Evolutionary conservation across 805 yeast species (phyloP).

Genomic region (Candida wancherniae): DNA sequence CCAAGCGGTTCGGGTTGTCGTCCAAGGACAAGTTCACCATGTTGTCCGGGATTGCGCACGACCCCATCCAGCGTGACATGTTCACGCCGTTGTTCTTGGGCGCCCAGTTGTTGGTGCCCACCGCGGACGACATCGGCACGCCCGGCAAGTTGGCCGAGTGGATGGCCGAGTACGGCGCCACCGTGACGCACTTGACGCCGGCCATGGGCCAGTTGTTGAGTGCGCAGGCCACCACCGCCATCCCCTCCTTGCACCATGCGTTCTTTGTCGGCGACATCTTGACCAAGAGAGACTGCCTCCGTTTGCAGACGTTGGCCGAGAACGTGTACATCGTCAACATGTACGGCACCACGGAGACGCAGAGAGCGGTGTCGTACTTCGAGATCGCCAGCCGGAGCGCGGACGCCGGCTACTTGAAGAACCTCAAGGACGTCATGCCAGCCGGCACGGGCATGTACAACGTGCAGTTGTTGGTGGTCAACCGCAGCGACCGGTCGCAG

Average conservation of each 20-base stretch:
- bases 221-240: slow-evolving; percentile 88
- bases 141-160: slow-evolving; percentile 97
- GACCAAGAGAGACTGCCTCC: slow-evolving; percentile 93
- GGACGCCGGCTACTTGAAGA: slow-evolving; percentile 70
- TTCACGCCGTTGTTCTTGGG: slow-evolving; percentile 96
- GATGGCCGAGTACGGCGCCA: slow-evolving; percentile 88
- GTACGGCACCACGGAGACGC: slow-evolving; percentile 99
- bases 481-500: slow-evolving; percentile 81
- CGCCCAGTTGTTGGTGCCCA: slow-evolving; percentile 88
- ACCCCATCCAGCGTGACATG: slow-evolving; percentile 98
- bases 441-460: slow-evolving; percentile 98
- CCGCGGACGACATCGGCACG: slow-evolving; percentile 96
- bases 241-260: slow-evolving; percentile 87
- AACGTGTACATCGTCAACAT: slow-evolving; percentile 89
- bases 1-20: slow-evolving; percentile 71
- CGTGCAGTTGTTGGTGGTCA: slow-evolving; percentile 90
- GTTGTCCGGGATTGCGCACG: slow-evolving; percentile 99
- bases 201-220: slow-evolving; percentile 98
- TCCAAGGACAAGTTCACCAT: slow-evolving; percentile 87
- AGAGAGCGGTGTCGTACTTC: slow-evolving; percentile 93
- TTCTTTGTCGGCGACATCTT: slow-evolving; percentile 97
- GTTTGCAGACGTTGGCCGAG: slow-evolving; percentile 87
- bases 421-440: slow-evolving; percentile 93
- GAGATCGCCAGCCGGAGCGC: slow-evolving; percentile 71
- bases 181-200: slow-evolving; percentile 97